A percentile compares a stretch with the other conserved stretches of the same genome.
Conservation (phyloP, 495 filamentous ascomycete species). For the Penicillium coffeae region DNA sequence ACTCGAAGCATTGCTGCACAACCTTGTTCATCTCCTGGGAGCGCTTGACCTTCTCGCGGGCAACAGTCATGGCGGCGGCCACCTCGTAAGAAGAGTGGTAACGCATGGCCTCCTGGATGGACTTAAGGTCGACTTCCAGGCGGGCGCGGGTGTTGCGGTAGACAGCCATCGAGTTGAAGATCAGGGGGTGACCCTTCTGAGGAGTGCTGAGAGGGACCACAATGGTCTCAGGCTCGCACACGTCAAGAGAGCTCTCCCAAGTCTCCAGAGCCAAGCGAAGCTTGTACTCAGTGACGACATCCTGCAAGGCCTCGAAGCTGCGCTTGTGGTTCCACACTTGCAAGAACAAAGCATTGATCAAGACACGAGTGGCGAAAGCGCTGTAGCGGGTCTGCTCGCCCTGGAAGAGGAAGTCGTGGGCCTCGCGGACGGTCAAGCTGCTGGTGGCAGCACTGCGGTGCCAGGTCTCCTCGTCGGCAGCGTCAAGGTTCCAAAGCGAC, state of each 20-base stretch:
- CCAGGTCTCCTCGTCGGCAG: conserved; percentile 77
- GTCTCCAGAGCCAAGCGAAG: conserved; percentile 92
- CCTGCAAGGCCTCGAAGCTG: conserved; percentile 90
- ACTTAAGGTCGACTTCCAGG: conserved; percentile 90
- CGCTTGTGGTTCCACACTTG: conserved; percentile 99
- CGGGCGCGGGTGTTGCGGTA: conserved; percentile 92
- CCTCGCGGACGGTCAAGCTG: conserved; percentile 81
- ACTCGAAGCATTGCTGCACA: conserved; percentile 96
- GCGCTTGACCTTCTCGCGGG: conserved; percentile 86
- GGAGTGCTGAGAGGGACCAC: conserved; percentile 89
- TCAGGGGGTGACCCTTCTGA: conserved; percentile 94
- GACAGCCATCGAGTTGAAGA: conserved; percentile 98
- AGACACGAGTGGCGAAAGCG: conserved; percentile 93
- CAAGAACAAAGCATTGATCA: conserved; percentile 98
- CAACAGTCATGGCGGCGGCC: conserved; percentile 91
- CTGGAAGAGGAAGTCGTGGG: conserved; percentile 91
- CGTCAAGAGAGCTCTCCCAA: conserved; percentile 92
- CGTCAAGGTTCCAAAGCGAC: conserved; percentile 87
- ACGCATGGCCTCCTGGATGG: conserved; percentile 90
- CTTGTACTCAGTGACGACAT: conserved; percentile 98
- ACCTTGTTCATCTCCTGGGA: conserved; percentile 98
- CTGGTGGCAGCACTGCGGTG: conserved; percentile 67
- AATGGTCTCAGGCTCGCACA: conserved; percentile 90
- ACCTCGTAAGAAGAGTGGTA: conserved; percentile 98
- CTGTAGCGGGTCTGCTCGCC: conserved; percentile 90